Percentiles rank a stretch among this genome's conserved stretches.
Conservation (phyloP, 805 yeast genomes). For the Wickerhamiella siamensis region DNA sequence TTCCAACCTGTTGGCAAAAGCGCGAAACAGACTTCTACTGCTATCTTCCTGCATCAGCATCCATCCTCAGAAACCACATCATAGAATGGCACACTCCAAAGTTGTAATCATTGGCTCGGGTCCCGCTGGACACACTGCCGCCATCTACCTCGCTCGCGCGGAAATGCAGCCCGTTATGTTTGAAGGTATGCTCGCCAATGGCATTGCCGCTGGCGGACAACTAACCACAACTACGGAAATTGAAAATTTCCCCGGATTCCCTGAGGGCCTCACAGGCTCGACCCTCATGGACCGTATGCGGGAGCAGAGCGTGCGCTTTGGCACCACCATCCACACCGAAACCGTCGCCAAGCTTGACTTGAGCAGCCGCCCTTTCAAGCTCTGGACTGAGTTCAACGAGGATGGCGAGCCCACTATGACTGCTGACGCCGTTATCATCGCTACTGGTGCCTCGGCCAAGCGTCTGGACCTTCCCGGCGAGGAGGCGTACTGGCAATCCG, state of each 20-base stretch:
- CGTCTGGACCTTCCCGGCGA: conserved; percentile 92
- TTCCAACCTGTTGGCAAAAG: conserved; percentile 2
- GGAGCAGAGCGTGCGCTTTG: conserved; percentile 72
- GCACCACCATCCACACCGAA: conserved; percentile 89
- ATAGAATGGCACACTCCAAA: conserved; percentile 18
- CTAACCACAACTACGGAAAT: conserved; percentile 96
- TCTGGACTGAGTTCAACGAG: conserved; percentile 93
- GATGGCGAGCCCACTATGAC: conserved; percentile 72
- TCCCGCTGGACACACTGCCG: conserved; percentile 99
- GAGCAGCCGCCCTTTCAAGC: conserved; percentile 78
- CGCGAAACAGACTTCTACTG: conserved; percentile 11
- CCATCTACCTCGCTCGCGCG: conserved; percentile 91
- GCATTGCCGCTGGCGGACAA: conserved; percentile 98
- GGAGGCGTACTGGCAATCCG: conserved; percentile 97
- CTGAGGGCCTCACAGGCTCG: conserved; percentile 77
- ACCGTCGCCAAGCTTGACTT: conserved; percentile 88
- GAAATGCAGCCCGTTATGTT: conserved; percentile 86
- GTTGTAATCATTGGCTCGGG: conserved; percentile 62
- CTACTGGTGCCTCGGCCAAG: conserved; percentile 98
- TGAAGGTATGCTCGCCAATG: conserved; percentile 96
- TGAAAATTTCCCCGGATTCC: conserved; percentile 99
- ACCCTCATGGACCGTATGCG: conserved; percentile 90
- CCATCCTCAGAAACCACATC: conserved; percentile 4
- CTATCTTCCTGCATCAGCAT: conserved; percentile 10
- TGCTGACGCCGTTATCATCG: conserved; percentile 81